These are phyloP conservation scores for Auricularia heimuer DNA, from an alignment of 768 basidiomycete species.

Conservation along the genomic window DNA sequence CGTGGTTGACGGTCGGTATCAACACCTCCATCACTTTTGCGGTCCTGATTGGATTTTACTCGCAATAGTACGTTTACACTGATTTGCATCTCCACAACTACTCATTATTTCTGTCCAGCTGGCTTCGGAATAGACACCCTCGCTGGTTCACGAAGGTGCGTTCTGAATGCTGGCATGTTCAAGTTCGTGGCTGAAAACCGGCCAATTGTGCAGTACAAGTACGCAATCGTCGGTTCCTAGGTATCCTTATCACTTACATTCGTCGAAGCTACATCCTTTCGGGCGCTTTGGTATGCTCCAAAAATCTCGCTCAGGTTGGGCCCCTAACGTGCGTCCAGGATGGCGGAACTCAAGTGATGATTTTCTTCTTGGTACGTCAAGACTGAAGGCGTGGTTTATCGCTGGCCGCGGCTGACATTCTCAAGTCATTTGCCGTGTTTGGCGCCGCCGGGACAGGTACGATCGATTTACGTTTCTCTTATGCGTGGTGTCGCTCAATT, in stretches of 20 bases:
- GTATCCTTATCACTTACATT: slow-evolving; percentile 9
- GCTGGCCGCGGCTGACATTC: slow-evolving; percentile 9
- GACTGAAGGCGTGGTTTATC: slow-evolving; percentile 3
- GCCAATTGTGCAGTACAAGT: slow-evolving; percentile 1
- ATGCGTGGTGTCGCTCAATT: not conserved
- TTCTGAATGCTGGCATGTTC: not conserved
- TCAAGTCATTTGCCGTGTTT: slow-evolving; percentile 20
- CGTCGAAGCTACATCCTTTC: slow-evolving; percentile 29
- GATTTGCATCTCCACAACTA: no score
- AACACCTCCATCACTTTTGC: slow-evolving; percentile 13
- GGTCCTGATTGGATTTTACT: slow-evolving; percentile 16
- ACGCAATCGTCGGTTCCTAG: not conserved
- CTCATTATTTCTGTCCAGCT: slow-evolving; percentile 6
- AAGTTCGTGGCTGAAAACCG: not conserved
- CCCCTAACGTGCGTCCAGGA: slow-evolving; percentile 12
- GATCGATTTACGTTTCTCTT: not conserved
- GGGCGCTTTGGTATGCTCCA: slow-evolving; percentile 19
- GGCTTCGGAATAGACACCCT: slow-evolving; percentile 26
- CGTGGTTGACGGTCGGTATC: slow-evolving; percentile 12
- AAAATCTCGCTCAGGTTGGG: no score
- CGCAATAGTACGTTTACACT: slow-evolving; percentile 13
- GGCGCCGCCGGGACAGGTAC: slow-evolving; percentile 18
- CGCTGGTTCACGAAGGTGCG: slow-evolving; percentile 29
- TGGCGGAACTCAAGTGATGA: slow-evolving; percentile 25
- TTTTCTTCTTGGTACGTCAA: slow-evolving; percentile 11